These are phyloP conservation scores for Candida tropicalis DNA, from an alignment of 1,139 yeast species.

Conservation along the genomic window DNA sequence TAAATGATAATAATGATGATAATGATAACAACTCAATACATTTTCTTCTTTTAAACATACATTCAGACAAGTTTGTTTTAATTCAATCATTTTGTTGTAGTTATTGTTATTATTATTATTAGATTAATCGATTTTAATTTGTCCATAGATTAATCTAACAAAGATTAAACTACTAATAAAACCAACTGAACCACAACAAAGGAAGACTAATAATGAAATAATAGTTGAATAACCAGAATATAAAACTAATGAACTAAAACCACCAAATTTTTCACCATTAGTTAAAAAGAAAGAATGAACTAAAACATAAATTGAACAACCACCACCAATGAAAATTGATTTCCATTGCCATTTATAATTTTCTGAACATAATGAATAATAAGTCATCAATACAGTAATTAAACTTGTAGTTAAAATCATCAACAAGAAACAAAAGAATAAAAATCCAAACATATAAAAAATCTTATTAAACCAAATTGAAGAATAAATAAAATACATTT, in stretches of 20 bases:
- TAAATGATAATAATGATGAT: not conserved
- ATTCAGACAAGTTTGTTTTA: too few species aligned
- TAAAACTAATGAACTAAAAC: slow-evolving; percentile 73
- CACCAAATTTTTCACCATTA: slow-evolving; percentile 65
- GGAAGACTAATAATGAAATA: slow-evolving; percentile 70
- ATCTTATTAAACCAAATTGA: slow-evolving; percentile 94
- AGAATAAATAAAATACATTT: slow-evolving; percentile 83
- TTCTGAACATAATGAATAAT: slow-evolving; percentile 85
- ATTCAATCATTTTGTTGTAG: not conserved
- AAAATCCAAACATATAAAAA: slow-evolving; percentile 96
- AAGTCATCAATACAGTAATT: slow-evolving; percentile 78
- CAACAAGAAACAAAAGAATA: slow-evolving; percentile 81
- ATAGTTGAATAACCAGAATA: slow-evolving; percentile 86
- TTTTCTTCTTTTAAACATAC: too few species aligned
- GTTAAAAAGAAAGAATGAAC: slow-evolving; percentile 79
- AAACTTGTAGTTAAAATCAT: slow-evolving; percentile 82
- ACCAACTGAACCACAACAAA: slow-evolving; percentile 89
- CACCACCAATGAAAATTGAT: slow-evolving; percentile 85
- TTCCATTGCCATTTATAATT: slow-evolving; percentile 99
- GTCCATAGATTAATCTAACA: slow-evolving; percentile 76
- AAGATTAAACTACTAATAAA: slow-evolving; percentile 74
- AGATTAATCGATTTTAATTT: slow-evolving; percentile 75
- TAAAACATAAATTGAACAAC: slow-evolving; percentile 83
- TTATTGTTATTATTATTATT: not conserved
- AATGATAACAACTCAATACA: too few species aligned